Base-by-base conservation (phyloP, 495 filamentous ascomycete genomes). In the Penicillium alfredii region DNA sequence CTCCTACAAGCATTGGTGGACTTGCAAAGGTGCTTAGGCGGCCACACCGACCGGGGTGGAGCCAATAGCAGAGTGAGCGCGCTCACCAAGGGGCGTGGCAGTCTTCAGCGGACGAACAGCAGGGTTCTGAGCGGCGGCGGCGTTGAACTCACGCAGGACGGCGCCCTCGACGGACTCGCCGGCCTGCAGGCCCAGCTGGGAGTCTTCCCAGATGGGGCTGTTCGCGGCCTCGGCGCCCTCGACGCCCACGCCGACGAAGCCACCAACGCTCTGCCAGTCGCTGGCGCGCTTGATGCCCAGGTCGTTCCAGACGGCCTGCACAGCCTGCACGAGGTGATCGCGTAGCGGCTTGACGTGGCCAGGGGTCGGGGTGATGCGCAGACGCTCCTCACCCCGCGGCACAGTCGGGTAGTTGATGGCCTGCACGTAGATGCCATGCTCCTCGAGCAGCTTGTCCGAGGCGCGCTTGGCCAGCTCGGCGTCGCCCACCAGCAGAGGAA, bases 371-470 rank as follows among this genome's bases (percentile, higher is more conserved):
- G 92, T 98, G 58, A 98, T 84, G 46, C 92, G 82, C 33, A 98
- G 76, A 19, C 92, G 82, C 64, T 98, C 92, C 66, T 98, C 86
- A 9, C 92, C 92, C 4, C 90, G 84, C 1, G 92, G 92, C 1
- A 98, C 92, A 35, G 92, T 98, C 5, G 92, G 92, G 64, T 97
- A 98, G 67, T 98, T 98, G 73, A 98, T 97, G 38, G 86, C 86
- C 63, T 98, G 92, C 9, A 98, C 92, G 54, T 98, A 97, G 61
- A 98, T 97, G 30, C 78, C 78, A 62, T 92, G 81, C 39, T 92
- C 78, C 42, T 86, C 78, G 6, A 98, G 71, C 5, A 95, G 78
- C 55, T 88, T 76, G 57, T 98, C 92, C 17, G 80, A 87, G 5
- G 93, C 92, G 49, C 80, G 64, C 67, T 88, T 93, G 28, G 92